These are phyloP conservation scores for Xylaria longipes DNA, from an alignment of 495 filamentous ascomycete genomes.

Conservation along the genomic window DNA sequence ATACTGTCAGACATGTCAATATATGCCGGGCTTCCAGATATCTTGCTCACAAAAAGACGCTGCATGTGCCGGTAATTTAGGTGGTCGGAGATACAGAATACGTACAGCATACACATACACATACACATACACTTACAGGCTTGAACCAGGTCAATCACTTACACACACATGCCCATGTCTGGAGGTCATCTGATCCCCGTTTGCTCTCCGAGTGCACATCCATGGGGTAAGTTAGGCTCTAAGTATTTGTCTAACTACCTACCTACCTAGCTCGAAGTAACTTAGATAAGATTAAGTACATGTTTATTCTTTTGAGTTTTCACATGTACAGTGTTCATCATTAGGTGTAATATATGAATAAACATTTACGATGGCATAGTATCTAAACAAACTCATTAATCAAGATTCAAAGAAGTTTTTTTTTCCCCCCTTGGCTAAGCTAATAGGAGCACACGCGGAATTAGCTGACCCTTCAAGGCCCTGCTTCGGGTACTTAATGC, in stretches of 20 bases:
- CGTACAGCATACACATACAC: not conserved
- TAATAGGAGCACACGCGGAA: not conserved
- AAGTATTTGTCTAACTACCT: not conserved
- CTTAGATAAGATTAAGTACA: too few species aligned
- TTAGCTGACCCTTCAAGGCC: not conserved
- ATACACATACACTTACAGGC: not conserved
- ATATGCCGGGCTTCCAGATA: not conserved
- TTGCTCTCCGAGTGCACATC: not conserved
- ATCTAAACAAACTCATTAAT: not conserved
- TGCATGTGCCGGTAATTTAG: not conserved
- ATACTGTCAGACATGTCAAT: not conserved
- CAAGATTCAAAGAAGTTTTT: too few species aligned
- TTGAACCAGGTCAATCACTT: not conserved
- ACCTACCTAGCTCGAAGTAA: not conserved
- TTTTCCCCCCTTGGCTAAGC: too few species aligned
- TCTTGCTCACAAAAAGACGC: not conserved
- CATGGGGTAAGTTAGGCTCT: not conserved
- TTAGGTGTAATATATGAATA: not conserved
- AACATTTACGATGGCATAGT: not conserved
- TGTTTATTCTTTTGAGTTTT: not conserved
- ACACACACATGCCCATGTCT: not conserved
- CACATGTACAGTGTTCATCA: not conserved
- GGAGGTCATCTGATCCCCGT: conserved; percentile 7
- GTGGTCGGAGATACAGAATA: not conserved
- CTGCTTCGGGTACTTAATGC: not conserved